Evolutionary conservation across 371 early-diverging fungal species (phyloP), one percentile per base, ranked within the genome.

Genomic region (Apophysomyces ossiformis): DNA sequence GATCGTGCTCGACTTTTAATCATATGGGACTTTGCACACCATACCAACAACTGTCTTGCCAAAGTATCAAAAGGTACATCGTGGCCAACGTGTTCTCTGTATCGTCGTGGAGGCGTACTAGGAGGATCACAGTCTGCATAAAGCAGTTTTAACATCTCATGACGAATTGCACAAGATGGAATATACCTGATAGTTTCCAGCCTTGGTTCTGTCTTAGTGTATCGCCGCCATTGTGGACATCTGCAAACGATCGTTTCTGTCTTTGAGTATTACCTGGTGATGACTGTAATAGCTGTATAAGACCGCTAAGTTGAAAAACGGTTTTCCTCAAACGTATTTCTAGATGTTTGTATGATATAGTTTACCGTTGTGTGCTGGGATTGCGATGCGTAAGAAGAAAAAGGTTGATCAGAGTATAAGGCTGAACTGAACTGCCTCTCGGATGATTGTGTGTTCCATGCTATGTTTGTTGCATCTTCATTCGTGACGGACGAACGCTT

Each of bases 11-110:
- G 18, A 4, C 54, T 21, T 50, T 50, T 16, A 11, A 50, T 50
- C 54, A 50, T 50, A 21, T 50, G 54, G 8, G 21, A 26, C 21
- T 50, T 50, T 16, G 54, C 54, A 21, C 54, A 50, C 54, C 54
- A 50, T 50, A 21, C 8, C 2, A 50, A 21, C 9, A 50, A 21
- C 2, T 50, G 54, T 21, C 21, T 50, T 50, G 9, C 54, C 5
- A n/a, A 21, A 18, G 21, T 50, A 50, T 50, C 54, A 21, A 50
- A 50, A 50, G 54, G 54, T 1, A 50, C 21, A 4, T 16, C 21
- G 1, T 16, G 54, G 21, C 21, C 21, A 4, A 50, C 9, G 21
- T 18, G 21, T 21, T 50, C 54, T n/a, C 21, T 6, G 21, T 50
- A 50, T 50, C 54, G 54, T n/a, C 54, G 26, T 9, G 54, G 54